Conservation (phyloP, 257 asterid species). For the Primulina eburnea region DNA sequence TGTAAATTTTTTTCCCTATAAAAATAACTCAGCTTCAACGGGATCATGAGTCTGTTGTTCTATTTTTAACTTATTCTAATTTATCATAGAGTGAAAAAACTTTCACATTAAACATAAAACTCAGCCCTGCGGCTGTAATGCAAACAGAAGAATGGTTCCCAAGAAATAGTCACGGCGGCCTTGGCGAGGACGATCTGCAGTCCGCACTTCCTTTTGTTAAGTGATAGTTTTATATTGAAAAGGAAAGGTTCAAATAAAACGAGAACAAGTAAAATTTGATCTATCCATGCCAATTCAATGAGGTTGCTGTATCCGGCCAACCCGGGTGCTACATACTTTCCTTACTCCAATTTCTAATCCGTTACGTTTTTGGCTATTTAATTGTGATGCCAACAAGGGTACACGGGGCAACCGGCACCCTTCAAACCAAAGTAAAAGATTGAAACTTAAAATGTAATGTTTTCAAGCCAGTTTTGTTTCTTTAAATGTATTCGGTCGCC, state of each 20-base stretch:
- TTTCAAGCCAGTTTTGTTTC: neutral
- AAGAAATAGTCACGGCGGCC: neutral
- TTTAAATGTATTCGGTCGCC: neutral
- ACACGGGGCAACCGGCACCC: neutral
- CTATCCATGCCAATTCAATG: neutral
- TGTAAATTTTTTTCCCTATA: neutral
- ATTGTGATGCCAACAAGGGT: neutral
- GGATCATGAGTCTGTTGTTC: neutral
- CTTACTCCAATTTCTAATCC: neutral
- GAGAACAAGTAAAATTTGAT: neutral
- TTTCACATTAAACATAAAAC: neutral
- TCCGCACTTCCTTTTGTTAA: neutral
- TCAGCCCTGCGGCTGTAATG: conserved; percentile 6
- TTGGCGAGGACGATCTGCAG: no score
- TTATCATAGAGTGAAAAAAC: neutral
- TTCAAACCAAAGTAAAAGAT: neutral
- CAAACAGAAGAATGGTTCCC: neutral
- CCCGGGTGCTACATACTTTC: neutral
- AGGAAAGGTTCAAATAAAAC: no score
- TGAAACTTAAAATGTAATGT: no score
- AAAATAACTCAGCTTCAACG: conserved; percentile 6
- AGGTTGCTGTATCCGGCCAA: neutral
- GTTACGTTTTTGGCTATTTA: neutral
- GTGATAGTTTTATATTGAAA: no score
- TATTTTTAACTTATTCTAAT: no score